These are phyloP conservation scores for Plasmopara viticola DNA, from an alignment of 352 stramenopile species.

Conservation along the genomic window DNA sequence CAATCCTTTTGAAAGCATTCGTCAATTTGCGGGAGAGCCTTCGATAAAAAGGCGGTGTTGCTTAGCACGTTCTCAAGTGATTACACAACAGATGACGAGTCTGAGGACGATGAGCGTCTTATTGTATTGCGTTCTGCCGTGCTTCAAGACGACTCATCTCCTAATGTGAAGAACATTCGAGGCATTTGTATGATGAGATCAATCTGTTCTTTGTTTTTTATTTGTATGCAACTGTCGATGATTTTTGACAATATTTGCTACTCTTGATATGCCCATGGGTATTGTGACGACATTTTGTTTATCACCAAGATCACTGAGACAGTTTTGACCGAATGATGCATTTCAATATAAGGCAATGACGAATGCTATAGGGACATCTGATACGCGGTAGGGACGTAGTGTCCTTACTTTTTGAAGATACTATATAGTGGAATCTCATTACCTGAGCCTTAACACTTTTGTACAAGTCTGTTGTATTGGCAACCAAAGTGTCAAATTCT, in stretches of 20 bases:
- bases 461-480: constrained; percentile 1
- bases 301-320: constrained; percentile 91
- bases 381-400: constrained; percentile 33
- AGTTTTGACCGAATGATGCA: constrained; percentile 10
- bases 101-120: constrained; percentile 67
- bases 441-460: constrained; percentile 59
- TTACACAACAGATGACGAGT: constrained; percentile 90
- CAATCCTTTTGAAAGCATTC: neutral
- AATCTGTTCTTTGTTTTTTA: constrained; percentile 17
- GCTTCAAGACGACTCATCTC: constrained; percentile 44
- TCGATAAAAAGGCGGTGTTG: no score
- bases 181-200: constrained; percentile 91
- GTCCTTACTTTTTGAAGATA: constrained; percentile 59
- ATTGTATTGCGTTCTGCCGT: constrained; percentile 78
- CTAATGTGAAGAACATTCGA: constrained; percentile 82
- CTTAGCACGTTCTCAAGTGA: constrained; percentile 56
- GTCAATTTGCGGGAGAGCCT: neutral
- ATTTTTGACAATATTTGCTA: constrained; percentile 88
- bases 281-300: constrained; percentile 76
- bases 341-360: constrained; percentile 53
- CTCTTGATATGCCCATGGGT: constrained; percentile 62
- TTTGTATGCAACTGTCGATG: constrained; percentile 45
- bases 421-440: constrained; percentile 87
- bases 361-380: constrained; percentile 90
- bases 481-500: constrained; percentile 92